Base-by-base conservation (phyloP, 2,329 filamentous ascomycete genomes). In the Pseudogymnoascus sp. region DNA sequence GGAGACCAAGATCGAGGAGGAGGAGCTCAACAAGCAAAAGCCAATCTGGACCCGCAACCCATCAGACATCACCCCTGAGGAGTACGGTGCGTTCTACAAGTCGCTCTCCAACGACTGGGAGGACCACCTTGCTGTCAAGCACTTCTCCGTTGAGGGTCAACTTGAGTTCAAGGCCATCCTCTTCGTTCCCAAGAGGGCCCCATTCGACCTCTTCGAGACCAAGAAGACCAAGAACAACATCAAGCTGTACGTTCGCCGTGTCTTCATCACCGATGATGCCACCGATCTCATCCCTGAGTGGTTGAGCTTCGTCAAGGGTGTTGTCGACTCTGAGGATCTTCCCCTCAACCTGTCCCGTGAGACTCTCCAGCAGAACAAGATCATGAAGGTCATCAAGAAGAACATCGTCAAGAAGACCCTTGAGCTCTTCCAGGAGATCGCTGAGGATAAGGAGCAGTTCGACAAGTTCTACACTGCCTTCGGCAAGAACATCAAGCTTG, bases 181-280 rank as follows among this genome's bases (percentile, higher is more conserved):
- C 76, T 99, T 95, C 83, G 93, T 99, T 61, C 94, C 94, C 76
- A 97, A 99, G 90, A 93, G 94, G 73, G 94, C 94, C 78, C 94
- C 94, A 72, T 99, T 99, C 78, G 94, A 99, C 75, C 90, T 99
- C 66, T 99, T 99, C 78, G 94, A 99, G 89, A 97, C 93, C 76
- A 99, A 99, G 91, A 96, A 97, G 89, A 97, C 93, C 76, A 99
- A 99, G 91, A 99, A 97, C 90, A 99, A 99, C 89, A 97, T 99
- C 87, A 99, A 99, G 89, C 88, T 99, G 72, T 99, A 99, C 81
- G 94, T 99, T 74, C 93, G 94, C 78, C 94, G 94, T 77, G 94
- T 99, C 79, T 99, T 99, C 89, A 99, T 99, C 84, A 99, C 94
- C 64, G 94, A 99, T 70, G 94, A 99, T 78, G 94, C 94, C 71